Percentiles rank a stretch among this genome's conserved stretches.
phyloP scores from a whole-genome alignment of 208 protist genomes.

The Tritrichomonas foetus region DNA sequence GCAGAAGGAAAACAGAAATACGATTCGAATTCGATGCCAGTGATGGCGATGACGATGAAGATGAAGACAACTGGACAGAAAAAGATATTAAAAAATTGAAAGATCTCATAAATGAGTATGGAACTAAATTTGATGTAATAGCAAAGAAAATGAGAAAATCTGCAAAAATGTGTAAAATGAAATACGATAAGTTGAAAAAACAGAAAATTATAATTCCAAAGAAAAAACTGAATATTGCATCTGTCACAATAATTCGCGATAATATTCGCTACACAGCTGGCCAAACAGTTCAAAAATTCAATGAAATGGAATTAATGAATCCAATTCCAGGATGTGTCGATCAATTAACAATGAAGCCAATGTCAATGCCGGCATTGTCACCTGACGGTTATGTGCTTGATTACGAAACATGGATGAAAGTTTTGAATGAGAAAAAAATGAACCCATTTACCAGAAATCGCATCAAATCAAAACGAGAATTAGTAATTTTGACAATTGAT shows the following conservation, averaged over 20 bases:
- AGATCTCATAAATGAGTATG: too few species aligned
- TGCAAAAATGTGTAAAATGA: too few species aligned
- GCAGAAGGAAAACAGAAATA: not conserved
- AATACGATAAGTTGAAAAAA: not conserved
- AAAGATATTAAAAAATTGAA: not conserved
- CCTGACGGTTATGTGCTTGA: conserved; percentile 1
- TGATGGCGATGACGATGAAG: not conserved
- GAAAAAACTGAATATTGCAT: not conserved
- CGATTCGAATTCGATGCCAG: not conserved
- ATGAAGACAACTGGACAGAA: not conserved
- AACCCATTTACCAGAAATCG: conserved; percentile 31
- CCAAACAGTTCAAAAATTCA: not conserved
- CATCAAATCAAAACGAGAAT: not conserved
- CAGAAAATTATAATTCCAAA: not conserved
- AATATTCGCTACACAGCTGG: not conserved
- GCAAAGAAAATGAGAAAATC: too few species aligned
- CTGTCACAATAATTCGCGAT: not conserved
- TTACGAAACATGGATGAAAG: conserved; percentile 5
- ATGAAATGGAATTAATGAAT: not conserved
- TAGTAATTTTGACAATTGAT: conserved; percentile 27
- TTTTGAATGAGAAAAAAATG: not conserved
- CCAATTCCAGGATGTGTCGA: conserved; percentile 21
- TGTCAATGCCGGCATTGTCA: not conserved
- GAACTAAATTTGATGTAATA: too few species aligned
- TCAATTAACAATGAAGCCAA: not conserved